A percentile compares a stretch with the other conserved stretches of the same genome.
These are phyloP conservation scores for Hanseniaspora meyeri DNA, from an alignment of 805 yeast genomes.

Conservation along the genomic window DNA sequence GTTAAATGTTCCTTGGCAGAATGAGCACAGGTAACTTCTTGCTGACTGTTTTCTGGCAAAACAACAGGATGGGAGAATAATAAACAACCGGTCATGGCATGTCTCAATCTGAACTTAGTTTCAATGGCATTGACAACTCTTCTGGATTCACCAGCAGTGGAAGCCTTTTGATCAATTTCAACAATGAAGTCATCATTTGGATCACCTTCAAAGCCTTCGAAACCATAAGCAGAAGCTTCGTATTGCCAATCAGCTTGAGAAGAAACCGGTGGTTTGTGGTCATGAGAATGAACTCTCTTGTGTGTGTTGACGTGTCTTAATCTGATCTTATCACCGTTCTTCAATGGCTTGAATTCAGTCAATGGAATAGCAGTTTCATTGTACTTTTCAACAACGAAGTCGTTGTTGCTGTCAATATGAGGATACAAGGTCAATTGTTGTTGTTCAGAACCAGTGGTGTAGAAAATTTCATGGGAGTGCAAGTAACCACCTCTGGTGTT, in stretches of 20 bases:
- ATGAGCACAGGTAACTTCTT: slow-evolving; percentile 69
- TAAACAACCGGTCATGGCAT: slow-evolving; percentile 68
- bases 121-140: slow-evolving; percentile 49
- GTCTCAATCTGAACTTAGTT: slow-evolving; percentile 60
- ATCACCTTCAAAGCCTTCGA: slow-evolving; percentile 65
- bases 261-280: slow-evolving; percentile 65
- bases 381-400: slow-evolving; percentile 59
- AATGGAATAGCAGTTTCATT: slow-evolving; percentile 39
- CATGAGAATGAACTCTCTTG: slow-evolving; percentile 71
- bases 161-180: slow-evolving; percentile 48
- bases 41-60: slow-evolving; percentile 79
- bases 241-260: slow-evolving; percentile 66
- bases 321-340: slow-evolving; percentile 60
- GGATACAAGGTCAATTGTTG: slow-evolving; percentile 75
- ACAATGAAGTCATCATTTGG: slow-evolving; percentile 73
- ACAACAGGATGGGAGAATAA: slow-evolving; percentile 64
- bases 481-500: slow-evolving; percentile 69
- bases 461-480: slow-evolving; percentile 63
- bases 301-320: slow-evolving; percentile 45
- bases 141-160: slow-evolving; percentile 42
- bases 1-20: slow-evolving; percentile 51
- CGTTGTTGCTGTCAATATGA: slow-evolving; percentile 61
- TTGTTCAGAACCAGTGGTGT: slow-evolving; percentile 71
- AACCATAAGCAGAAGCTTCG: slow-evolving; percentile 69
- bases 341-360: slow-evolving; percentile 49